phyloP scores from a whole-genome alignment of 108 stramenopile species.

The Cyclotella baltica region DNA sequence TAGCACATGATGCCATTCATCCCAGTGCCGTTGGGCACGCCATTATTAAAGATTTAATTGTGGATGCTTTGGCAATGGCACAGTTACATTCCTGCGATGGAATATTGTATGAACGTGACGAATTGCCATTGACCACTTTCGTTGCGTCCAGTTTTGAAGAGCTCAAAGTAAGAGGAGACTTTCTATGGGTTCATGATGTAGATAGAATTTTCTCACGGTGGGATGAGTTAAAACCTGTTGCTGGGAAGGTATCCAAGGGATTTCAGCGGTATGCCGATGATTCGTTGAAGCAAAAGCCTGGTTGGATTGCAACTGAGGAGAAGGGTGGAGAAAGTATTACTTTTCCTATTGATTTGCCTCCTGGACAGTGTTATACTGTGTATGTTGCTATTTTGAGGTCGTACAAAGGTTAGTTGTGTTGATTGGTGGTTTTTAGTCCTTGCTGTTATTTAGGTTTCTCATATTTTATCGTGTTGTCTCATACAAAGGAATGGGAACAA shows the following conservation, averaged over 20 bases:
- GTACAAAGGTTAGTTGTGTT: too few species aligned
- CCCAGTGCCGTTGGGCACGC: conserved; percentile 59
- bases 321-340: conserved; percentile 55
- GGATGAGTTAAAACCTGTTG: conserved; percentile 48
- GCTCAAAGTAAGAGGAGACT: conserved; percentile 49
- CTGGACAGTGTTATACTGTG: conserved; percentile 54
- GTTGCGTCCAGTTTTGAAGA: conserved; percentile 44
- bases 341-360: conserved; percentile 60
- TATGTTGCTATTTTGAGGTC: conserved; percentile 62
- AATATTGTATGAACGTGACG: conserved; percentile 1
- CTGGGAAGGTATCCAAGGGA: conserved; percentile 23
- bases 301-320: conserved; percentile 67
- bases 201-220: conserved; percentile 50
- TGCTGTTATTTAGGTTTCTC: too few species aligned
- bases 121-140: conserved; percentile 52
- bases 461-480: too few species aligned
- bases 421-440: too few species aligned
- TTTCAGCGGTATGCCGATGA: conserved; percentile 55
- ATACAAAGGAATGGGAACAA: conserved; percentile 62
- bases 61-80: conserved; percentile 52
- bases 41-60: conserved; percentile 60
- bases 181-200: conserved; percentile 65
- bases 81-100: conserved; percentile 38
- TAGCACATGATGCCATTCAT: conserved; percentile 69
- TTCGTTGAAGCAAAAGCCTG: conserved; percentile 41